phyloP scores from a whole-genome alignment of 495 filamentous ascomycete genomes.

The Xylaria nigripes region DNA sequence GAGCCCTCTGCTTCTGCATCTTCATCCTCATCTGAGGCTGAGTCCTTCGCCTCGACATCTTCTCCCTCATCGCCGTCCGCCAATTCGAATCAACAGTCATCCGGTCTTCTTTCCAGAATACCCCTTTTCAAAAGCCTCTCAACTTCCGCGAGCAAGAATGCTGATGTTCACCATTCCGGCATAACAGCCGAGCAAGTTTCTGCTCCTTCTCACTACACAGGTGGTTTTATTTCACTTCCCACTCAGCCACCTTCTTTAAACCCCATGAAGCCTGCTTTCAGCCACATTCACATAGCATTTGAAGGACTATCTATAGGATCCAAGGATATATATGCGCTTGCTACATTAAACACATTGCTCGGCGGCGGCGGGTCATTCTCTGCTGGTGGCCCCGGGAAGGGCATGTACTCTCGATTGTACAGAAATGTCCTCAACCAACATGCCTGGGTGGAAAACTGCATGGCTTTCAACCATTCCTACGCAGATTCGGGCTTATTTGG shows the following conservation, averaged over 20 bases:
- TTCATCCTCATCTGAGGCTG: conserved; percentile 32
- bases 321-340: conserved; percentile 90
- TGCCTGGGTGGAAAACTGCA: conserved; percentile 90
- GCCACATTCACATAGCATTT: conserved; percentile 89
- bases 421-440: conserved; percentile 97
- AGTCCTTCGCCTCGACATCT: conserved; percentile 27
- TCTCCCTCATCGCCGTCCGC: conserved; percentile 35
- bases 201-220: conserved; percentile 77
- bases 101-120: conserved; percentile 69
- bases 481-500: conserved; percentile 93
- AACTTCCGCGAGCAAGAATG: conserved; percentile 53
- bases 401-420: conserved; percentile 96
- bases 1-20: conserved; percentile 27
- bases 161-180: conserved; percentile 44
- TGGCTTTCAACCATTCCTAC: conserved; percentile 95
- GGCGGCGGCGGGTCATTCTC: conserved; percentile 95
- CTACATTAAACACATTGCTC: conserved; percentile 92
- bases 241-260: conserved; percentile 67
- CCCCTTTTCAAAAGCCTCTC: conserved; percentile 92
- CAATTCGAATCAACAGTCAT: conserved; percentile 35
- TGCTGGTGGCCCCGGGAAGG: conserved; percentile 95
- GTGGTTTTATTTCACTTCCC: conserved; percentile 81
- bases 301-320: conserved; percentile 87
- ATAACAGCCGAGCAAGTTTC: conserved; percentile 47
- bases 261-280: conserved; percentile 71